Base-by-base conservation (phyloP, 352 stramenopile genomes). In the Phytophthora capsici region DNA sequence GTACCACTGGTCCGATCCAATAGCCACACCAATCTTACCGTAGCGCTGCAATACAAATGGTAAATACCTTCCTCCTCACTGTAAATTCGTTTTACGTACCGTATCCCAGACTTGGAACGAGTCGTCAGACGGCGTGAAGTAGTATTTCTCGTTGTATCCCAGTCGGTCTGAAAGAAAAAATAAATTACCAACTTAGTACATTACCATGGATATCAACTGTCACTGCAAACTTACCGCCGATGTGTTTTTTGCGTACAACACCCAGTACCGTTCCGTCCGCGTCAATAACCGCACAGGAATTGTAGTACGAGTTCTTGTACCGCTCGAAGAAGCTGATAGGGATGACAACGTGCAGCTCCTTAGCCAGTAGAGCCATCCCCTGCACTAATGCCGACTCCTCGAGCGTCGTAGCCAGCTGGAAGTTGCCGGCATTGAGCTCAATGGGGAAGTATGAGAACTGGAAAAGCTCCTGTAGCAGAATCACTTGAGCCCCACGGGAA, bases 1-100 rank as follows among this genome's bases (percentile, higher is more conserved):
- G 62, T 95, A 97, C 93, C 91, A 98, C 60, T 98, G 91, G 59
- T 98, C 93, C 57, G 88, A 96, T 38, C 93, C 94, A 34, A 98
- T 94, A 17, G 86, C 90, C 4, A 98, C 84, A 10, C 93, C 91
- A 37, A 98, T 86, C 38, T 84, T 86, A 3, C 86, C 91, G 30
- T 95, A 97, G 30, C 85, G 84, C 87, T 95, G n/a, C 22, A 48
- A 34, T 2, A 48, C 32, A 23, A 52, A 47, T 2, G 38, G 14
- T 48, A 41, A 26, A 32, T 34, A 34, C 14, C 28, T 34, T 34
- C 10, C 28, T 14, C 28, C 3, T 14, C 28, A 13, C 14, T 34
- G 28, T 34, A 34, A 38, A 32, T 25, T 12, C 22, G 26, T 10
- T 32, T 19, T 23, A 48, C 80, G 26, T 45, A 93, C 87, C 60